Percentiles rank a stretch among this genome's conserved stretches.
Evolutionary conservation across 129 eudicot genomes (phyloP).

Genomic region (Ambrosia trifida): DNA sequence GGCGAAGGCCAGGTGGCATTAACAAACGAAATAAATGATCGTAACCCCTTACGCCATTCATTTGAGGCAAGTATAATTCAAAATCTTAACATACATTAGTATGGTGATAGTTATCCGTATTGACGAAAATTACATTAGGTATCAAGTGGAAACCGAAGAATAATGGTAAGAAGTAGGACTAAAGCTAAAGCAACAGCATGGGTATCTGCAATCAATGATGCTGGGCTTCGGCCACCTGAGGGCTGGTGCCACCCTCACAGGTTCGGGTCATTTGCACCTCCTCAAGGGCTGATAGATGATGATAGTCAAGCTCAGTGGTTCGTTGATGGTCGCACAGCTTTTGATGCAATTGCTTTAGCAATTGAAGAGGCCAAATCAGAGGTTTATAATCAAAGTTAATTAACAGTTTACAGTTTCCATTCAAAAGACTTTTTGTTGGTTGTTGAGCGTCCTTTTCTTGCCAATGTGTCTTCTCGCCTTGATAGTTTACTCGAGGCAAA

Average conservation of each 20-base stretch:
- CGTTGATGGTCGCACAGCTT: too few relatives aligned
- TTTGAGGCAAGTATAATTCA: conserved; percentile 54
- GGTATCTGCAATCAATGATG: too few relatives aligned
- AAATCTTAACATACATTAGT: neutral
- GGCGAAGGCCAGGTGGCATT: too few relatives aligned
- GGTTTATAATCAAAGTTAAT: too few relatives aligned
- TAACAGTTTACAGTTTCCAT: neutral
- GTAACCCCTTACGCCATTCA: too few relatives aligned
- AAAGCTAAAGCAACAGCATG: conserved; percentile 67
- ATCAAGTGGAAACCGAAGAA: conserved; percentile 86
- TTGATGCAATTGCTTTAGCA: too few relatives aligned
- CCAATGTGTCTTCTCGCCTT: too few relatives aligned
- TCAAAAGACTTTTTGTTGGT: conserved; percentile 17
- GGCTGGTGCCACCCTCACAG: conserved; percentile 99
- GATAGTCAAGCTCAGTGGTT: too few relatives aligned
- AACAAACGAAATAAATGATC: conserved; percentile 77
- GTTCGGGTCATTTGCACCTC: conserved; percentile 96
- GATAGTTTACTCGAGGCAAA: conserved; percentile 86
- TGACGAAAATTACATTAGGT: conserved; percentile 51
- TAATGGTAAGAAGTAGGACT: conserved; percentile 63
- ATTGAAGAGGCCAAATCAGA: too few relatives aligned
- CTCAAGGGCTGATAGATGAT: conserved; percentile 81
- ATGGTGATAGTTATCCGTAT: conserved; percentile 17
- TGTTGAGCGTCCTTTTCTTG: conserved; percentile 70
- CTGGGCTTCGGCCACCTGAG: conserved; percentile 97